A percentile compares a stretch with the other conserved stretches of the same genome.
Conservation (phyloP, 305 asterid species). For the Fraxinus dipetala region DNA sequence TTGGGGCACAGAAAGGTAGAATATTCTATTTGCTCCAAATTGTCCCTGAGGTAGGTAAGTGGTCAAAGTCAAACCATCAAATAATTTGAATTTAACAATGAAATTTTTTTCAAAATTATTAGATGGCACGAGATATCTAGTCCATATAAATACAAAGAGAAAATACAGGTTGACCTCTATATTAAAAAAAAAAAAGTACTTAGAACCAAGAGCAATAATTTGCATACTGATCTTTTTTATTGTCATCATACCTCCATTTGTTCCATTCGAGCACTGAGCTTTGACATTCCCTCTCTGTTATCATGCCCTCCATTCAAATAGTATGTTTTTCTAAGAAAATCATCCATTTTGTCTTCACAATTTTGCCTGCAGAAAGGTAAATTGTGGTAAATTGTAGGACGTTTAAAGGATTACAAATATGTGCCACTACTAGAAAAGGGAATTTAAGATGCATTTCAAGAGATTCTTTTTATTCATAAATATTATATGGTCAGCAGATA, state of each 20-base stretch:
- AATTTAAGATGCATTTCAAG: background rate
- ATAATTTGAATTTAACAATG: background rate
- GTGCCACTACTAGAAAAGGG: background rate
- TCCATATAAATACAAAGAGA: background rate
- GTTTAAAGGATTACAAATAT: background rate
- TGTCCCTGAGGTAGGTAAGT: conserved; percentile 34
- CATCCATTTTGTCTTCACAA: conserved; percentile 40
- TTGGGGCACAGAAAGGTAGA: conserved; percentile 53
- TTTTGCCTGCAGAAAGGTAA: conserved; percentile 36
- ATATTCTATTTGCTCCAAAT: conserved; percentile 43
- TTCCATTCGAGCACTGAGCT: conserved; percentile 43
- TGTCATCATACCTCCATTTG: conserved; percentile 39
- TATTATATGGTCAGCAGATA: background rate
- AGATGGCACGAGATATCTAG: background rate
- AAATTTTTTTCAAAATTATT: background rate
- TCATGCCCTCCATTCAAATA: conserved; percentile 46
- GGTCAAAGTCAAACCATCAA: conserved; percentile 20
- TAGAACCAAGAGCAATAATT: background rate
- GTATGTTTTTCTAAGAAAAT: conserved; percentile 41
- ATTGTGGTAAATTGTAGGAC: conserved; percentile 1
- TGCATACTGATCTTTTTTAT: background rate
- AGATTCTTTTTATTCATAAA: background rate
- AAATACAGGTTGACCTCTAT: background rate
- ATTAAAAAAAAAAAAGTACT: conserved; percentile 4
- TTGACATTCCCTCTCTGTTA: conserved; percentile 48